These are phyloP conservation scores for Eucalyptus rudis DNA, from an alignment of 345 rosid species.

Conservation along the genomic window DNA sequence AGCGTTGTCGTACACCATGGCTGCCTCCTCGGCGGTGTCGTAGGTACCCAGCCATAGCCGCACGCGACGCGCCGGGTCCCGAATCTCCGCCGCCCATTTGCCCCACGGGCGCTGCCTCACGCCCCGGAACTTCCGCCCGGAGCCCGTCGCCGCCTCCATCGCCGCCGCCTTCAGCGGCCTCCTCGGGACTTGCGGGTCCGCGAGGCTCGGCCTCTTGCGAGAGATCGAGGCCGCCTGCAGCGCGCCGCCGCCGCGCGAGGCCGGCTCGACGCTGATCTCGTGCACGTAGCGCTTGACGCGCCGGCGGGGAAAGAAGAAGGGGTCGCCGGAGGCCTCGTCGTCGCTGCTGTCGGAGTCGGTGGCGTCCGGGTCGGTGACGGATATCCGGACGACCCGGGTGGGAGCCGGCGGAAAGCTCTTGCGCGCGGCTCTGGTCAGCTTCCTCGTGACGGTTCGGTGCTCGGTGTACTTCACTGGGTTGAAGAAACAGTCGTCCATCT, in stretches of 20 bases:
- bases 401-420: background rate
- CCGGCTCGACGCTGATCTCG: constrained; percentile 58
- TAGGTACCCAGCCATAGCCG: constrained; percentile 92
- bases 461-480: constrained; percentile 60
- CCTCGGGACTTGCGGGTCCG: background rate
- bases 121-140: constrained; percentile 65
- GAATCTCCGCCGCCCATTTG: constrained; percentile 98
- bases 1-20: constrained; percentile 84
- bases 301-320: constrained; percentile 11
- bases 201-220: constrained; percentile 7
- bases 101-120: constrained; percentile 98
- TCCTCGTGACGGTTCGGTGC: constrained; percentile 40
- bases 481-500: constrained; percentile 29
- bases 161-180: background rate
- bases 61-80: constrained; percentile 82
- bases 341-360: constrained; percentile 94
- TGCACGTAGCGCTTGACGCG: constrained; percentile 59
- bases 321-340: constrained; percentile 37
- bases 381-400: constrained; percentile 34
- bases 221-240: background rate
- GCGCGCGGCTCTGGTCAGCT: constrained; percentile 9
- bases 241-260: background rate
- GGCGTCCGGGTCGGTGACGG: constrained; percentile 61
- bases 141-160: background rate
- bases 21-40: constrained; percentile 95